Base-by-base conservation (phyloP, 345 rosid genomes). In the Eucalyptus regnans region DNA sequence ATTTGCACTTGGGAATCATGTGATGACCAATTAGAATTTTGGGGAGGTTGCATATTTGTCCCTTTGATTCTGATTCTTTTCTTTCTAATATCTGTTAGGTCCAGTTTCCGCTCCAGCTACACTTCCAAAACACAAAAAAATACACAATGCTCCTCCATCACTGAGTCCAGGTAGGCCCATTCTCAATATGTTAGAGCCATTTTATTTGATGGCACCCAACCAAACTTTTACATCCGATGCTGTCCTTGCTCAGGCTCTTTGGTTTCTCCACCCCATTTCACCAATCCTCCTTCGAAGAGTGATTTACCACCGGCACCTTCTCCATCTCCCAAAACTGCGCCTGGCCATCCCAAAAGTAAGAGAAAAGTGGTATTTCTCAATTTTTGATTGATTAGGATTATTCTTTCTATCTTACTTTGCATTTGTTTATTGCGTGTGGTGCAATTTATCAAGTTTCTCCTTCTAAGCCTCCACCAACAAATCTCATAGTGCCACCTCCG, bases 111-210 rank as follows among this genome's bases (percentile, higher is more conserved):
- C 94, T 90, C 95, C 96, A 29, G 88, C 90, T 87, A 87, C 88
- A 86, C 86, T 79, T 89, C 94, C 95, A 66, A 58, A 80, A 86
- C 90, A 87, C 87, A 89, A 88, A 89, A 89, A 17, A 88, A 88
- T 88, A 88, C 92, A 90, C 90, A 44, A 91, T 93, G 93, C 94
- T 92, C 88, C 93, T 92, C 89, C 96, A 87, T 92, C 97, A 33
- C 68, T 71, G 76, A 58, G 90, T 89, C 94, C 91, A 92, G 96
- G 97, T 95, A 91, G 81, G 71, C 51, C n/a, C 50, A 46, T 87
- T 85, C 60, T 50, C 66, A 56, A 88, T 68, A 27, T 87, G 86
- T 76, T 76, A 37, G 83, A 37, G 83, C 83, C 83, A 76, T 76
- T 76, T 76, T 37, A 37, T 76, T 37, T 37, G 2, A 76, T 76